A percentile compares a stretch with the other conserved stretches of the same genome.
These are phyloP conservation scores for Alternaria sp. DNA, from an alignment of 2,329 filamentous ascomycete genomes.

Conservation along the genomic window DNA sequence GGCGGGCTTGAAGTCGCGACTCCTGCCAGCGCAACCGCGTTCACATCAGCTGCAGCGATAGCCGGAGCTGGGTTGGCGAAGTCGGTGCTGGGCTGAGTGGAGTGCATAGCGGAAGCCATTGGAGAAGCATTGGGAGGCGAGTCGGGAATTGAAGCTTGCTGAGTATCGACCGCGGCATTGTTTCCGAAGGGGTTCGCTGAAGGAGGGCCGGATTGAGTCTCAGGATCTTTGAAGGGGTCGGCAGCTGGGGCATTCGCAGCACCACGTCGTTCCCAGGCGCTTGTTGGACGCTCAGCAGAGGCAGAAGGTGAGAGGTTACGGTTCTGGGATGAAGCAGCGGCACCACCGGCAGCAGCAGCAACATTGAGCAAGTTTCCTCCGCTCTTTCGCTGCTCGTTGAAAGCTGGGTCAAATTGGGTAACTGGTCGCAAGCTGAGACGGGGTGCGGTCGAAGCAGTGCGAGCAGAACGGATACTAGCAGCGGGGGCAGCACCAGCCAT, in stretches of 20 bases:
- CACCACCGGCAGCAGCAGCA: constrained; percentile 41
- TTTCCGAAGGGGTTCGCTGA: constrained; percentile 64
- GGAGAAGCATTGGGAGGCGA: constrained; percentile 34
- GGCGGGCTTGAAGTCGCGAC: constrained; percentile 41
- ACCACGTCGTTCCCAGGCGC: constrained; percentile 52
- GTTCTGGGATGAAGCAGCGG: constrained; percentile 25
- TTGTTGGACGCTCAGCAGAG: constrained; percentile 31
- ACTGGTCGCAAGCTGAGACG: constrained; percentile 84
- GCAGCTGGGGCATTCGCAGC: constrained; percentile 55
- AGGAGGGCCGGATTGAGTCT: constrained; percentile 50
- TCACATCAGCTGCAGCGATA: constrained; percentile 53
- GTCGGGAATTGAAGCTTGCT: constrained; percentile 36
- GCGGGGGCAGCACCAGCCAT: constrained; percentile 19
- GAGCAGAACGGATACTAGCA: constrained; percentile 54
- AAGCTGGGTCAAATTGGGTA: constrained; percentile 80
- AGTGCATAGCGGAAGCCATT: constrained; percentile 33
- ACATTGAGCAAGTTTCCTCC: constrained; percentile 47
- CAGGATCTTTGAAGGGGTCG: constrained; percentile 73
- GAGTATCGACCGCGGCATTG: constrained; percentile 49
- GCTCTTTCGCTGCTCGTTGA: constrained; percentile 57
- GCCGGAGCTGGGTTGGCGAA: constrained; percentile 48
- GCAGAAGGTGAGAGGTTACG: constrained; percentile 29
- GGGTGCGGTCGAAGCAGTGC: constrained; percentile 68
- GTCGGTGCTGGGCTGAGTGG: constrained; percentile 33
- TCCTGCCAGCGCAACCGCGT: constrained; percentile 48